Evolutionary conservation across 169 alveolate genomes (phyloP).

Genomic region (Theileria orientalis): DNA sequence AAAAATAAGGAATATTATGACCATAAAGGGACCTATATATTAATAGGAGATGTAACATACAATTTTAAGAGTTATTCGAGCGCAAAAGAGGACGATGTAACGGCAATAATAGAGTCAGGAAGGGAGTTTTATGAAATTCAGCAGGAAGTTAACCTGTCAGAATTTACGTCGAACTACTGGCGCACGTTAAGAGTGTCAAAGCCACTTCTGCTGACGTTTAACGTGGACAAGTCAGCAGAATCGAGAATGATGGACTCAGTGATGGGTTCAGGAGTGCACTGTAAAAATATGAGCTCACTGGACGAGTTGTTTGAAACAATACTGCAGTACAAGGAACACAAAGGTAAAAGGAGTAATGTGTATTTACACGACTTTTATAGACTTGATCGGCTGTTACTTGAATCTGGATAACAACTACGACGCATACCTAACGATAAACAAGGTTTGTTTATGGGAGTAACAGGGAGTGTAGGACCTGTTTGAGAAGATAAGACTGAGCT

Average conservation of each 20-base stretch:
- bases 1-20: background rate
- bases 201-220: conserved; percentile 52
- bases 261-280: conserved; percentile 38
- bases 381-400: conserved; percentile 43
- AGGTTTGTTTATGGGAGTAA: background rate
- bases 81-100: background rate
- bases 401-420: conserved; percentile 17
- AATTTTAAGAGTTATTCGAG: background rate
- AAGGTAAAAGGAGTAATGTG: background rate
- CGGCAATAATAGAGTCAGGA: conserved; percentile 3
- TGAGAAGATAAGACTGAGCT: conserved; percentile 21
- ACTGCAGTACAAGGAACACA: conserved; percentile 1
- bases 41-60: background rate
- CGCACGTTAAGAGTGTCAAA: conserved; percentile 29
- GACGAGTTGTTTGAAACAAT: conserved; percentile 2
- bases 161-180: conserved; percentile 56
- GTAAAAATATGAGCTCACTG: conserved; percentile 3
- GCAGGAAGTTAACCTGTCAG: background rate
- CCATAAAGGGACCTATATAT: background rate
- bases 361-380: background rate
- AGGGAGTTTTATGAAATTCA: conserved; percentile 12
- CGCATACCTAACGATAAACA: background rate
- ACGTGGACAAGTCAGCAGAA: conserved; percentile 52
- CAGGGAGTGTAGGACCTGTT: conserved; percentile 12
- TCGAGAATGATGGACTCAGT: conserved; percentile 41